Percentiles rank a stretch among this genome's conserved stretches.
These are phyloP conservation scores for Boletellus emodensis DNA, from an alignment of 768 basidiomycete genomes.

Conservation along the genomic window DNA sequence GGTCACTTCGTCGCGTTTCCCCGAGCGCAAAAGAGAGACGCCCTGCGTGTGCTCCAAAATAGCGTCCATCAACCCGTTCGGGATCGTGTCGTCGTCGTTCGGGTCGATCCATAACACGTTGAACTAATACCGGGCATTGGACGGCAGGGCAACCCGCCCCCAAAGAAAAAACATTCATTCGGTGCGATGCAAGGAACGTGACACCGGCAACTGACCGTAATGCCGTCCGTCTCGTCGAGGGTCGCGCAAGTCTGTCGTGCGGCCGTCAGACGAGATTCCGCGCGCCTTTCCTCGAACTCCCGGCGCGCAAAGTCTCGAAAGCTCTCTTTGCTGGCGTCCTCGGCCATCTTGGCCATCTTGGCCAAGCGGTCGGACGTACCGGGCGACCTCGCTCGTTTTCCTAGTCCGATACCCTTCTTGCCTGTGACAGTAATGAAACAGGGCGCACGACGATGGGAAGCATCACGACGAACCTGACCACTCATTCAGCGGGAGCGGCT, in stretches of 20 bases:
- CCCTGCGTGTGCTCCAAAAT: slow-evolving; percentile 40
- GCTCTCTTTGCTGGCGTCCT: slow-evolving; percentile 46
- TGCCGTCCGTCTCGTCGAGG: slow-evolving; percentile 71
- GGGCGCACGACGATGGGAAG: neutral
- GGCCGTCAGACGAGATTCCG: slow-evolving; percentile 63
- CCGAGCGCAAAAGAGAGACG: slow-evolving; percentile 5
- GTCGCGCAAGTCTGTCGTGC: slow-evolving; percentile 72
- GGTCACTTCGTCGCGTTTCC: slow-evolving; percentile 27
- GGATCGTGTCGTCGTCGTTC: slow-evolving; percentile 58
- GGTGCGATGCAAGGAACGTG: neutral
- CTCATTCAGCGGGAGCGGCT: slow-evolving; percentile 73
- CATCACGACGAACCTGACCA: slow-evolving; percentile 63
- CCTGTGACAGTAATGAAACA: slow-evolving; percentile 42
- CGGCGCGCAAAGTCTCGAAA: slow-evolving; percentile 69
- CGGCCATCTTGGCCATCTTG: slow-evolving; percentile 67
- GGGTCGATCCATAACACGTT: slow-evolving; percentile 80
- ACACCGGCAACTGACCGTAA: slow-evolving; percentile 34
- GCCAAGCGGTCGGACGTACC: slow-evolving; percentile 57
- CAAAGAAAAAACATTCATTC: neutral
- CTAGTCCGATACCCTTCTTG: slow-evolving; percentile 70
- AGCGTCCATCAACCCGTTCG: slow-evolving; percentile 58
- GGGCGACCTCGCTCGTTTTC: slow-evolving; percentile 67
- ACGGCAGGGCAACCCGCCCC: neutral
- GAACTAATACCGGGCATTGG: slow-evolving; percentile 46
- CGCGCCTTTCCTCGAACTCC: slow-evolving; percentile 74